Conservation (phyloP, 768 basidiomycete species). For the Neoboletus magnificus region DNA sequence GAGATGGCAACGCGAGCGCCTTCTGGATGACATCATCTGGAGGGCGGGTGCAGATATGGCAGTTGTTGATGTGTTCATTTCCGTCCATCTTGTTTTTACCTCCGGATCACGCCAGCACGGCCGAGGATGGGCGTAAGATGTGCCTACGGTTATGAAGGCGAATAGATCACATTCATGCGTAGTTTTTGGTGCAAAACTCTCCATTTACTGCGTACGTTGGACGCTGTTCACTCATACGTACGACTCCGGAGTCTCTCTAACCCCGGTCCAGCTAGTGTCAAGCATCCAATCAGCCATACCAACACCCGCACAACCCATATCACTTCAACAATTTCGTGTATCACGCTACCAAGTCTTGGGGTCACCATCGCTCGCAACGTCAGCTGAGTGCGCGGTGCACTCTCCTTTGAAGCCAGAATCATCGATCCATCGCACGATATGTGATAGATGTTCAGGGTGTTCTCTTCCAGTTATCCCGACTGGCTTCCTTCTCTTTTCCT, state of each 20-base stretch:
- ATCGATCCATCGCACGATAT: too few relatives aligned
- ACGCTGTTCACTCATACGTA: too few relatives aligned
- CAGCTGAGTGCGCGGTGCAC: too few relatives aligned
- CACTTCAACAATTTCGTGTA: not conserved
- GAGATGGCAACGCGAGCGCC: slow-evolving; percentile 53
- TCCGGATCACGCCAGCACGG: not conserved
- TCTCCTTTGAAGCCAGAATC: too few relatives aligned
- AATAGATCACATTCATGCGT: slow-evolving; percentile 20
- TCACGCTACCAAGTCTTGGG: too few relatives aligned
- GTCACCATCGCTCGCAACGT: too few relatives aligned
- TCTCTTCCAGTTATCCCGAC: too few relatives aligned
- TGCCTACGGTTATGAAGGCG: slow-evolving; percentile 6
- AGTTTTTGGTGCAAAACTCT: slow-evolving; percentile 25
- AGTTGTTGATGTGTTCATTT: not conserved
- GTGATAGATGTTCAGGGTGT: too few relatives aligned
- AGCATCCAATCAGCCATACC: slow-evolving; percentile 18
- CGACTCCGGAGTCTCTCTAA: too few relatives aligned
- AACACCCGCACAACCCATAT: not conserved
- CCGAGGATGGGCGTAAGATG: slow-evolving; percentile 4
- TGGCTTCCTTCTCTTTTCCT: too few relatives aligned
- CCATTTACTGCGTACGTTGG: slow-evolving; percentile 24
- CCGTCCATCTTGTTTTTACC: not conserved
- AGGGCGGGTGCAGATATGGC: slow-evolving; percentile 44
- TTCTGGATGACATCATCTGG: slow-evolving; percentile 54
- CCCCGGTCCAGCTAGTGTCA: slow-evolving; percentile 27